Percentiles rank a stretch among this genome's conserved stretches.
Conservation (phyloP, 495 filamentous ascomycete species). For the Trichocladium uniseriatum region DNA sequence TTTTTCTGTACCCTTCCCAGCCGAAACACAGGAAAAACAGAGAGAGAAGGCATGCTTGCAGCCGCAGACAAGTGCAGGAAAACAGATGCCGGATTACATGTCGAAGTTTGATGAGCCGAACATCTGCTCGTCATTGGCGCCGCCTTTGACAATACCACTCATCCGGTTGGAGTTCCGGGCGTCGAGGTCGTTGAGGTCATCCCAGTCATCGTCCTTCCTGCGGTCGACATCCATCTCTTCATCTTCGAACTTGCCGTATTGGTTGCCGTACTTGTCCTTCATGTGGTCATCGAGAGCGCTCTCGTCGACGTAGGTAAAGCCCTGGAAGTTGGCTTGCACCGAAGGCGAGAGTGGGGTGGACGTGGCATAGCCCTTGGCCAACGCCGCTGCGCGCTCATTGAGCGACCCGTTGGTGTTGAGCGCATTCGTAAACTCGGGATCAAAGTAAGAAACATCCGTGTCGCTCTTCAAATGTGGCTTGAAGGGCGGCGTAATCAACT, state of each 20-base stretch:
- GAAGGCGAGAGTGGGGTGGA: constrained; percentile 87
- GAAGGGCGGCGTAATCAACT: constrained; percentile 93
- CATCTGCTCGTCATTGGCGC: constrained; percentile 56
- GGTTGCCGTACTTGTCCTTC: constrained; percentile 45
- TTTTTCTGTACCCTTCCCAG: constrained; percentile 14
- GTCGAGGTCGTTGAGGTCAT: constrained; percentile 37
- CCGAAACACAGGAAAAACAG: not conserved
- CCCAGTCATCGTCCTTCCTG: constrained; percentile 40
- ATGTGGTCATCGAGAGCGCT: constrained; percentile 91
- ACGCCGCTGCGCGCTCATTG: constrained; percentile 78
- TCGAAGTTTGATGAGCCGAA: constrained; percentile 71
- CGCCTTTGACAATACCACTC: constrained; percentile 62
- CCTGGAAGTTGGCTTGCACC: constrained; percentile 96
- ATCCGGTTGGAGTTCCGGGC: constrained; percentile 49
- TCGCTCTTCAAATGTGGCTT: constrained; percentile 94
- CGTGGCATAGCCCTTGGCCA: constrained; percentile 64
- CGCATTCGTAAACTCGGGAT: constrained; percentile 96
- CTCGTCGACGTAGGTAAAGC: constrained; percentile 97
- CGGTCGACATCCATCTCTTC: constrained; percentile 42
- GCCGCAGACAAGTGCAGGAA: not conserved
- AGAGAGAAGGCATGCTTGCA: not conserved
- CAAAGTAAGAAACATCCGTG: constrained; percentile 94
- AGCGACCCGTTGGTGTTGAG: constrained; percentile 73
- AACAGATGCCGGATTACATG: constrained; percentile 11
- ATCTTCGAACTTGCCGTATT: constrained; percentile 59